phyloP scores from a whole-genome alignment of 805 yeast genomes.

The Candida morakotiae region DNA sequence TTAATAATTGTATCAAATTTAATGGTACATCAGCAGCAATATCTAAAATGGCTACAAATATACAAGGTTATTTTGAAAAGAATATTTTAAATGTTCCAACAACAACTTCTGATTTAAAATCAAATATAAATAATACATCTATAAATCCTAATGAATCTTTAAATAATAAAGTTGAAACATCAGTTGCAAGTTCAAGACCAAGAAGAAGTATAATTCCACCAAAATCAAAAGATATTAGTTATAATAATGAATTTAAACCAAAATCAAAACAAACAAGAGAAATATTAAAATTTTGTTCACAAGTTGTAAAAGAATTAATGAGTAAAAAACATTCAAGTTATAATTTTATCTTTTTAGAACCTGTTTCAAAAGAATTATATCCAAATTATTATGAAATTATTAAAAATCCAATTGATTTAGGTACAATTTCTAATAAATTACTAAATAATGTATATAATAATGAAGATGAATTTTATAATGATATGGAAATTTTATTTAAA shows the following conservation, averaged over 20 bases:
- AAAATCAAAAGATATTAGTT: conserved; percentile 87
- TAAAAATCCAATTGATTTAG: conserved; percentile 92
- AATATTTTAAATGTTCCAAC: conserved; percentile 92
- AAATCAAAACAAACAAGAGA: conserved; percentile 87
- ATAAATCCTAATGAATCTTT: conserved; percentile 13
- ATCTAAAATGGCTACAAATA: conserved; percentile 85
- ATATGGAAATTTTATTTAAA: conserved; percentile 75
- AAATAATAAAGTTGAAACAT: conserved; percentile 14
- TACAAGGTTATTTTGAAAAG: conserved; percentile 89
- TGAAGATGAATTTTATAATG: conserved; percentile 82
- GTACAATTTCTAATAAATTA: conserved; percentile 76
- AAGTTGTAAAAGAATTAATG: conserved; percentile 73
- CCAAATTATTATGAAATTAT: conserved; percentile 86
- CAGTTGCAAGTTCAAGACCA: conserved; percentile 78
- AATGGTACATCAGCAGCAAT: conserved; percentile 83
- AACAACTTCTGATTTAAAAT: conserved; percentile 46
- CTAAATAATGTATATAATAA: conserved; percentile 84
- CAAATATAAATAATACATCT: conserved; percentile 5
- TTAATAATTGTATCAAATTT: conserved; percentile 73
- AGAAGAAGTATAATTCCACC: conserved; percentile 97
- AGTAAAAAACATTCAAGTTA: conserved; percentile 81
- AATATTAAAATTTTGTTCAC: conserved; percentile 82
- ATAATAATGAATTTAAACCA: conserved; percentile 71
- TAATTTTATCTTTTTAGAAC: conserved; percentile 86
- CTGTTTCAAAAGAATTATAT: conserved; percentile 93